A percentile compares a stretch with the other conserved stretches of the same genome.
These are phyloP conservation scores for Leucocoprinus leucothites DNA, from an alignment of 768 basidiomycete species.

Conservation along the genomic window DNA sequence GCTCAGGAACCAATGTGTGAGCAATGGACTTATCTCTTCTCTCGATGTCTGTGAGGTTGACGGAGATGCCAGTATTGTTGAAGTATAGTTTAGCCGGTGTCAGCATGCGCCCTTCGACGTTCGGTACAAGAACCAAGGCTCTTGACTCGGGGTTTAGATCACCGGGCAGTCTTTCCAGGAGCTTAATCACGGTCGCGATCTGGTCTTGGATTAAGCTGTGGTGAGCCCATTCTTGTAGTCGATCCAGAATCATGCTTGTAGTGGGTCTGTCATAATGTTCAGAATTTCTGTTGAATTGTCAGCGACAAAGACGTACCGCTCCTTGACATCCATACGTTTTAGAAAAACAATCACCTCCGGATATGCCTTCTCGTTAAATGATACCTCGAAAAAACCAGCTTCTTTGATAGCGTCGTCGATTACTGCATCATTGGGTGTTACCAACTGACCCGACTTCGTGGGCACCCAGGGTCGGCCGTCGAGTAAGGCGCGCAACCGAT, in stretches of 20 bases:
- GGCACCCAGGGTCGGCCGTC: constrained; percentile 32
- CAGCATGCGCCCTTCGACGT: constrained; percentile 22
- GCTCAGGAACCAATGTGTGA: constrained; percentile 27
- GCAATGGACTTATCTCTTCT: constrained; percentile 20
- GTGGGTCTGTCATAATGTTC: constrained; percentile 27
- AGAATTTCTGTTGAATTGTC: background rate
- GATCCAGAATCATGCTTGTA: constrained; percentile 21
- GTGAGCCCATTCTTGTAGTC: constrained; percentile 16
- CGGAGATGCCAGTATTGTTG: constrained; percentile 38
- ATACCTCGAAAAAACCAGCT: constrained; percentile 25
- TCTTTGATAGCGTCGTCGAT: constrained; percentile 15
- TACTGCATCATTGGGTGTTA: constrained; percentile 21
- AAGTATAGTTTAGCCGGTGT: constrained; percentile 28
- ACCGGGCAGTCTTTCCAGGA: background rate
- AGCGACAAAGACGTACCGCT: constrained; percentile 26
- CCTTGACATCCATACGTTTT: constrained; percentile 33
- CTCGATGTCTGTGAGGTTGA: constrained; percentile 16
- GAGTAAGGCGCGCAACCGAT: constrained; percentile 17
- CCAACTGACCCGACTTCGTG: constrained; percentile 18
- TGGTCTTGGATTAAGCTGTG: background rate
- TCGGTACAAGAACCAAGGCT: constrained; percentile 32
- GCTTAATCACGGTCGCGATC: background rate
- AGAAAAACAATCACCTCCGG: constrained; percentile 20
- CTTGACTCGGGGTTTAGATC: constrained; percentile 16
- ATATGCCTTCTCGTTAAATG: constrained; percentile 18